A percentile compares a stretch with the other conserved stretches of the same genome.
These are phyloP conservation scores for Trichoderma sp. DNA, from an alignment of 2,329 filamentous ascomycete species.

Conservation along the genomic window DNA sequence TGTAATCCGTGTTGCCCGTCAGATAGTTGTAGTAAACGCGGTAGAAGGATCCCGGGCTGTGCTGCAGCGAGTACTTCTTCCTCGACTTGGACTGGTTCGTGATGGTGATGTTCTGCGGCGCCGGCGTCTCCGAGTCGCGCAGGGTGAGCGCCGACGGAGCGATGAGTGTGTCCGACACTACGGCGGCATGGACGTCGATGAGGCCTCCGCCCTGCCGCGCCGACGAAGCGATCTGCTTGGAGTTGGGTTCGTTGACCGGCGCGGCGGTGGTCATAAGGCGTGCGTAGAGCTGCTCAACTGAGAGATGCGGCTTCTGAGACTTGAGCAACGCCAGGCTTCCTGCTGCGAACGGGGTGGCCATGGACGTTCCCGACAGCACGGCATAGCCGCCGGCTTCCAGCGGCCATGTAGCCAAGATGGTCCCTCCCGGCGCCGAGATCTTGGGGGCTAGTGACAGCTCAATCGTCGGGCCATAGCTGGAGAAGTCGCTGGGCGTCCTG, in stretches of 20 bases:
- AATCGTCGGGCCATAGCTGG: constrained; percentile 42
- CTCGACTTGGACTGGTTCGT: constrained; percentile 2
- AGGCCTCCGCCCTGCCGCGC: constrained; percentile 9
- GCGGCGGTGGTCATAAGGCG: background rate
- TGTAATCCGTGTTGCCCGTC: background rate
- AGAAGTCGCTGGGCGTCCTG: background rate
- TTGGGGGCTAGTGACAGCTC: constrained; percentile 41
- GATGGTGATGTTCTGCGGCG: constrained; percentile 8
- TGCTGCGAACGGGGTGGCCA: constrained; percentile 44
- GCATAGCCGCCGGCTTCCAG: constrained; percentile 36
- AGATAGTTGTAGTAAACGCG: background rate
- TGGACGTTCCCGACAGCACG: constrained; percentile 46
- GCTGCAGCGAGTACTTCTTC: constrained; percentile 1
- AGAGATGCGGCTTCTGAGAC: constrained; percentile 5
- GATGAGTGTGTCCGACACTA: background rate
- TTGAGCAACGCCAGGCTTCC: constrained; percentile 37
- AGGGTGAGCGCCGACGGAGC: background rate
- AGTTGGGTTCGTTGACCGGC: background rate
- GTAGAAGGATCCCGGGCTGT: background rate
- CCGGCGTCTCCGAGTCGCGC: constrained; percentile 1
- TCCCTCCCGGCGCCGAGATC: constrained; percentile 38
- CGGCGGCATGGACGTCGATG: background rate
- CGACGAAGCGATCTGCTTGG: background rate
- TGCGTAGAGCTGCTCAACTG: background rate
- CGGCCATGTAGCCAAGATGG: constrained; percentile 46